Evolutionary conservation across 1,139 yeast species (phyloP), one percentile per base, ranked within the genome.

Genomic region (Pichia sp.): DNA sequence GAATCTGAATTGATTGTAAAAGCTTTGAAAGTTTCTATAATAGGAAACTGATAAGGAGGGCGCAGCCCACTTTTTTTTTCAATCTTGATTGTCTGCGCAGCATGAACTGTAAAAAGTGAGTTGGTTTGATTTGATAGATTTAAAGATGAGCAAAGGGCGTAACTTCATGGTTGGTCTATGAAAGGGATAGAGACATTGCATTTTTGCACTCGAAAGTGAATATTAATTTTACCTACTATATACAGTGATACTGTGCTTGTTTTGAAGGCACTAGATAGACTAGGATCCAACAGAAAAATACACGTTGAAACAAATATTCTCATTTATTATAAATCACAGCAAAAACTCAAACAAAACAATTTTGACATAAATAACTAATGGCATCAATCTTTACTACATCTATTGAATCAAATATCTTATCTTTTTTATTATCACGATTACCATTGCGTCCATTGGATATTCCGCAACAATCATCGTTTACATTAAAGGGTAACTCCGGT

Each of bases 371-470:
- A 28, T 4, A 4, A 28, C 27, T 9, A 25, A 53, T 53, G 56
- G 40, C 56, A 7, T 52, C 51, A 5, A 46, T 44, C 32, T 52
- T 51, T 26, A 44, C 55, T 4, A 39, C 50, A 1, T 34, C 56
- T 25, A 48, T 53, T 5, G 55, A 53, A 27, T 48, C 50, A n/a
- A 30, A 46, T 11, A 46, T 53, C 2, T 40, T 53, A 28, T 46
- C 55, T 3, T 31, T 53, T 11, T 31, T 53, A 27, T 25, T 53
- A 2, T 52, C 56, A 7, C 40, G 48, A 33, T 33, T 53, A 29
- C 56, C 56, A 7, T 42, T 53, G 18, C 53, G 52, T 34, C 48
- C 53, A 18, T 34, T 51, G 27, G 53, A 51, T 29, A 46, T 48
- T 7, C 52, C 52, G 8, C 50, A 51, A 39, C 52, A 51, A 35